Percentiles rank a stretch among this genome's conserved stretches.
phyloP scores from a whole-genome alignment of 768 basidiomycete genomes.

The Suillus subaureus region DNA sequence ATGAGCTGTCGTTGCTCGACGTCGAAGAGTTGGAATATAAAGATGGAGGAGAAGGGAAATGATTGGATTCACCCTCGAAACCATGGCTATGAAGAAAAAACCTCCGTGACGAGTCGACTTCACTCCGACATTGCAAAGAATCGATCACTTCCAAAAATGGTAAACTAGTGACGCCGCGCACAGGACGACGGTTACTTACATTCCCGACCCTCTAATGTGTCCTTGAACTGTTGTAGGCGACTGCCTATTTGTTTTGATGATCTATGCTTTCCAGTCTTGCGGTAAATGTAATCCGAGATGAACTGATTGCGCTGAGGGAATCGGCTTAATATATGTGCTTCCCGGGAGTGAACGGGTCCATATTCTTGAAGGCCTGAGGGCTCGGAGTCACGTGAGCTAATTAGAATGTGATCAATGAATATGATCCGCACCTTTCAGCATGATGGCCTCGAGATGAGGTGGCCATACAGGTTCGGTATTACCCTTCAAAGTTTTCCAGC shows the following conservation, averaged over 20 bases:
- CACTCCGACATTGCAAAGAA: conserved; percentile 28
- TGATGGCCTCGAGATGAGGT: conserved; percentile 72
- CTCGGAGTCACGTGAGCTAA: conserved; percentile 17
- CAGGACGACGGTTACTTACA: conserved; percentile 45
- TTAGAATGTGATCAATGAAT: conserved; percentile 7
- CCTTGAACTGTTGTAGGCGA: conserved; percentile 76
- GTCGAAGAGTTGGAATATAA: conserved; percentile 24
- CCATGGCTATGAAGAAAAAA: conserved; percentile 17
- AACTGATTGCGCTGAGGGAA: conserved; percentile 81
- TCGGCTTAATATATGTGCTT: conserved; percentile 69
- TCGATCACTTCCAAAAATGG: conserved; percentile 38
- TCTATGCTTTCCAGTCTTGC: conserved; percentile 66
- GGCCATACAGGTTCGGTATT: conserved; percentile 77
- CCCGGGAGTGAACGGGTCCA: conserved; percentile 69
- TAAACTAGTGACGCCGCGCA: conserved; percentile 7
- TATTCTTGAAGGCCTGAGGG: conserved; percentile 66
- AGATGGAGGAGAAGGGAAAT: conserved; percentile 20
- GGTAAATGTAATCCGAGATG: conserved; percentile 76
- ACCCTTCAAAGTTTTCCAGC: conserved; percentile 74
- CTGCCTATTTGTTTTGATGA: conserved; percentile 82
- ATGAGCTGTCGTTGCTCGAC: conserved; percentile 17
- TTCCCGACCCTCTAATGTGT: conserved; percentile 71
- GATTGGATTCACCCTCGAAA: conserved; percentile 13
- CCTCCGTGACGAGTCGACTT: conserved; percentile 22
- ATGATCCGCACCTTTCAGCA: conserved; percentile 63